phyloP scores from a whole-genome alignment of 2,329 filamentous ascomycete species.

The Phyllachora maydis region DNA sequence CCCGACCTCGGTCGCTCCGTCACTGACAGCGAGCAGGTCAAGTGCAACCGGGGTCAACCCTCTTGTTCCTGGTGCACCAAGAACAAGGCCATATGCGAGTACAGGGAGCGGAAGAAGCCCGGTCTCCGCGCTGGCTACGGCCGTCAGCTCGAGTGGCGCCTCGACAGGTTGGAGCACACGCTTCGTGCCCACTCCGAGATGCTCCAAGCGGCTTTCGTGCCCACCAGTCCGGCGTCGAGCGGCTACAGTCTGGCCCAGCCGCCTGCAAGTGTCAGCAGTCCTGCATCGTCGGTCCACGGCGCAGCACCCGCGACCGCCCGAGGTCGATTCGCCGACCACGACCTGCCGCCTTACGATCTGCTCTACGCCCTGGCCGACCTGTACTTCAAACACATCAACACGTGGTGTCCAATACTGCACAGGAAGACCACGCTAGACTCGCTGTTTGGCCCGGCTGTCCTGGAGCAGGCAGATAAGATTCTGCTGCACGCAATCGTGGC shows the following conservation, averaged over 20 bases:
- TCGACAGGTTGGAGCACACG: constrained; percentile 49
- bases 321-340: constrained; percentile 32
- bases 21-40: too few relatives aligned
- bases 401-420: constrained; percentile 81
- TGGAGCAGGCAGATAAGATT: constrained; percentile 67
- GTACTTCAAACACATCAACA: constrained; percentile 64
- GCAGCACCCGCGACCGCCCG: constrained; percentile 33
- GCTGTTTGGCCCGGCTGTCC: constrained; percentile 54
- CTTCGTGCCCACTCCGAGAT: constrained; percentile 45
- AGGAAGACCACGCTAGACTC: constrained; percentile 62
- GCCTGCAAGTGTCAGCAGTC: too few relatives aligned
- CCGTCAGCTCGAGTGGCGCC: constrained; percentile 49
- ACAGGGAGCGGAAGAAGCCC: constrained; percentile 49
- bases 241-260: constrained; percentile 7
- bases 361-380: constrained; percentile 54
- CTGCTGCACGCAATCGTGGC: constrained; percentile 77
- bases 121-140: constrained; percentile 48
- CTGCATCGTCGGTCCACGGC: too few relatives aligned
- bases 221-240: constrained; percentile 13
- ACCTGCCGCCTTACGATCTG: constrained; percentile 55
- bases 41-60: constrained; percentile 58
- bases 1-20: constrained; percentile 1
- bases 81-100: constrained; percentile 42
- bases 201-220: constrained; percentile 31
- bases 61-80: constrained; percentile 48